phyloP scores from a whole-genome alignment of 768 basidiomycete genomes.

The Exsudoporus frostii region DNA sequence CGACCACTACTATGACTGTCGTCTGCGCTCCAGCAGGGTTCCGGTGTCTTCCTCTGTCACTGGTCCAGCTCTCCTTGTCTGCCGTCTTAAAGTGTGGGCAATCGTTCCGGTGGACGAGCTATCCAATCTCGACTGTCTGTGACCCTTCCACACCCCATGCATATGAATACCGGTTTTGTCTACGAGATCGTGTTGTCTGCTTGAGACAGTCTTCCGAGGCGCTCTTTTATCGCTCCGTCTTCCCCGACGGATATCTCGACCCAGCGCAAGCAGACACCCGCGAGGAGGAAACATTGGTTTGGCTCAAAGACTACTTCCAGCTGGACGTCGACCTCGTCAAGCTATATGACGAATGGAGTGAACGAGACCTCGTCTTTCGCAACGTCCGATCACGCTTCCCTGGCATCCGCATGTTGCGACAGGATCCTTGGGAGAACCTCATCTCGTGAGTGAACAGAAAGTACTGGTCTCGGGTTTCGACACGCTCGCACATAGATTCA shows the following conservation, averaged over 20 bases:
- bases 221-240: conserved; percentile 70
- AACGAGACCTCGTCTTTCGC: conserved; percentile 72
- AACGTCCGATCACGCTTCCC: conserved; percentile 58
- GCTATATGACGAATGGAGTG: conserved; percentile 77
- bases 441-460: conserved; percentile 65
- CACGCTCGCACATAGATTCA: conserved; percentile 59
- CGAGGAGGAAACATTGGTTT: conserved; percentile 65
- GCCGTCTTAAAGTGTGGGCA: conserved; percentile 82
- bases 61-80: conserved; percentile 72
- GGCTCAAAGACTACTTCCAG: conserved; percentile 88
- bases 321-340: conserved; percentile 67
- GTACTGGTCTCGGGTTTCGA: conserved; percentile 6
- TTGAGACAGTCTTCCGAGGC: conserved; percentile 65
- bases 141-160: conserved; percentile 22
- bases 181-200: conserved; percentile 81
- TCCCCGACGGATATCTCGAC: conserved; percentile 44
- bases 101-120: conserved; percentile 76
- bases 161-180: conserved; percentile 78
- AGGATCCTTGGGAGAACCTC: conserved; percentile 96
- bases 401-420: conserved; percentile 84
- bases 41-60: conserved; percentile 54
- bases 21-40: conserved; percentile 40
- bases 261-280: conserved; percentile 31
- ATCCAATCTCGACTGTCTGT: conserved; percentile 26
- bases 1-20: conserved; percentile 6